Evolutionary conservation across 352 stramenopile genomes (phyloP).

Genomic region (Pythium angustatum): DNA sequence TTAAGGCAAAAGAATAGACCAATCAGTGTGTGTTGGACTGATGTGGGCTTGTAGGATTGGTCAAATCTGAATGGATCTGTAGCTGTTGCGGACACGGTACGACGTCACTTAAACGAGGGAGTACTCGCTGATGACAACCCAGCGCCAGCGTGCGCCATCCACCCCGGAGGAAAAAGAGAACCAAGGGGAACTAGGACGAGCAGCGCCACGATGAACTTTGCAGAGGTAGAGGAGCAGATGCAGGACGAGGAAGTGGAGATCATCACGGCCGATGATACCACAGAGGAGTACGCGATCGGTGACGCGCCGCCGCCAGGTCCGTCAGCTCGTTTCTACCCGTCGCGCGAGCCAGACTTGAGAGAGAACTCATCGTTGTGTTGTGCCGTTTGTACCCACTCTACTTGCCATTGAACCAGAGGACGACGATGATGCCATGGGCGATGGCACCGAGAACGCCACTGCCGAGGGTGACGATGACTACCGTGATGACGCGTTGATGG

Average conservation of each 20-base stretch:
- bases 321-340: background rate
- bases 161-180: conserved; percentile 9
- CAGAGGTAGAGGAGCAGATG: conserved; percentile 37
- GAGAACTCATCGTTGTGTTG: background rate
- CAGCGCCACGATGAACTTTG: conserved; percentile 37
- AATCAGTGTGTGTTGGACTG: conserved; percentile 18
- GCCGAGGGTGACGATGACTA: conserved; percentile 10
- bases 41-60: conserved; percentile 42
- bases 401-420: conserved; percentile 53
- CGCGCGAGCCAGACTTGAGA: no score
- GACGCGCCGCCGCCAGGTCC: conserved; percentile 71
- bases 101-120: conserved; percentile 11
- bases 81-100: conserved; percentile 8
- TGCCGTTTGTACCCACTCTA: conserved; percentile 3
- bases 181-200: background rate
- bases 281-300: conserved; percentile 83
- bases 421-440: conserved; percentile 79
- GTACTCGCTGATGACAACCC: conserved; percentile 16
- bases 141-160: conserved; percentile 10
- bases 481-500: conserved; percentile 33
- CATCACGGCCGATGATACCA: conserved; percentile 79
- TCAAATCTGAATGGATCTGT: conserved; percentile 9
- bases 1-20: background rate
- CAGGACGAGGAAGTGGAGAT: conserved; percentile 78
- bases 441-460: conserved; percentile 6